Evolutionary conservation across 2,329 filamentous ascomycete genomes (phyloP).

Genomic region (Aspergillus neotritici): DNA sequence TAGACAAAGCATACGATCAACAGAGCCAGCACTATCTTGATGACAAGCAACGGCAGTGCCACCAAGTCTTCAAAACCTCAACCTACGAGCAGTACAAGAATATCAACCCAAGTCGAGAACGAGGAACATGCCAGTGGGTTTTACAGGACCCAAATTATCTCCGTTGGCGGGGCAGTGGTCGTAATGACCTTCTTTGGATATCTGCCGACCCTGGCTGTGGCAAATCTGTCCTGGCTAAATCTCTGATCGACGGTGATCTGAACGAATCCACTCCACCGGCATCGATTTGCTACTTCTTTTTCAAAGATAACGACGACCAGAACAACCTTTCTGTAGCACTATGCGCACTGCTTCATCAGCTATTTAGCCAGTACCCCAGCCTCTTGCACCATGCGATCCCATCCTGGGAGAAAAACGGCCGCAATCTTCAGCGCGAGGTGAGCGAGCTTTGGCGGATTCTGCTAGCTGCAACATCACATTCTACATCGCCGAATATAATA

Average conservation of each 20-base stretch:
- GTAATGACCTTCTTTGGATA: slow-evolving; percentile 33
- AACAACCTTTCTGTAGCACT: slow-evolving; percentile 25
- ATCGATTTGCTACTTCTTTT: slow-evolving; percentile 37
- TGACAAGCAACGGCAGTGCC: slow-evolving; percentile 16
- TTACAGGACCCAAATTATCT: slow-evolving; percentile 23
- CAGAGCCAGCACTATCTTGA: slow-evolving; percentile 5
- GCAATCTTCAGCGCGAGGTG: slow-evolving; percentile 11
- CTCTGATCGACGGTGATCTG: slow-evolving; percentile 30
- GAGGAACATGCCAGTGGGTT: slow-evolving; percentile 33
- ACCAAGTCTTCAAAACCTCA: slow-evolving; percentile 22
- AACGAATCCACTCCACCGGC: slow-evolving; percentile 1
- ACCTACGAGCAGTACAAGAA: slow-evolving; percentile 28
- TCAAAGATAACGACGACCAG: slow-evolving; percentile 34
- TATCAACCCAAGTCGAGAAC: slow-evolving; percentile 23
- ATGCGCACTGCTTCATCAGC: slow-evolving; percentile 35
- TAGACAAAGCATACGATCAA: slow-evolving; percentile 8
- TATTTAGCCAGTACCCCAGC: slow-evolving; percentile 24
- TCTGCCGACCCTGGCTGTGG: slow-evolving; percentile 39
- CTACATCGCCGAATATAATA: slow-evolving; percentile 3
- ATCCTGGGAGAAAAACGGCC: slow-evolving; percentile 15
- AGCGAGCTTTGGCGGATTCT: slow-evolving; percentile 14
- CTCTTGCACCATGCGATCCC: slow-evolving; percentile 20
- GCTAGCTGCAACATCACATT: slow-evolving; percentile 1
- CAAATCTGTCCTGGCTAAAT: slow-evolving; percentile 36
- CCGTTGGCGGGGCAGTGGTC: slow-evolving; percentile 18